Conservation (phyloP, 208 protist species). For the Wallacemonas sp. region DNA sequence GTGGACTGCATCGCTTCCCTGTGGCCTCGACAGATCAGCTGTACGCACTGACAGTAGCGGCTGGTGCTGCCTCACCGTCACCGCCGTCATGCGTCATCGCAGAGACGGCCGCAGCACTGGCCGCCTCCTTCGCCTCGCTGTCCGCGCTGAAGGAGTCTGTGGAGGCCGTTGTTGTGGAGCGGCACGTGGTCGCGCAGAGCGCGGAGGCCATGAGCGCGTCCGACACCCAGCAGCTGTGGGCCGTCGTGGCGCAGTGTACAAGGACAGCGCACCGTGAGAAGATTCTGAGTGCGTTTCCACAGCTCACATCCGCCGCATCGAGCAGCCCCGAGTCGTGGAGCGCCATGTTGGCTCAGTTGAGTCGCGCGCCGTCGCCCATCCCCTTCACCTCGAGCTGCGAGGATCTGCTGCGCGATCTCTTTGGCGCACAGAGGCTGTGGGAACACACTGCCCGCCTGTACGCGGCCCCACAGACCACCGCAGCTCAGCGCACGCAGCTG, state of each 20-base stretch:
- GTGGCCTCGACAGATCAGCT: conserved; percentile 11
- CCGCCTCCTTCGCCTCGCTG: background rate
- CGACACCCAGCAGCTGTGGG: conserved; percentile 44
- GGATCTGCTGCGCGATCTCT: conserved; percentile 35
- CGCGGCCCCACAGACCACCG: background rate
- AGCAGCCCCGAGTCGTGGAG: conserved; percentile 38
- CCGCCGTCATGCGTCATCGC: too few relatives aligned
- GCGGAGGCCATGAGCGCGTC: conserved; percentile 20
- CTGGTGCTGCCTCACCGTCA: background rate
- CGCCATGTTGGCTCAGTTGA: conserved; percentile 22
- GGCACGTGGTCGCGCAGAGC: conserved; percentile 19
- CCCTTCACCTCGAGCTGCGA: conserved; percentile 10
- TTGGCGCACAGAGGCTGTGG: conserved; percentile 21
- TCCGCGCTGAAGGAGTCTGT: conserved; percentile 24
- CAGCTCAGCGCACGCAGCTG: conserved; percentile 19
- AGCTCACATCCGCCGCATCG: conserved; percentile 26
- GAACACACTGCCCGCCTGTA: background rate
- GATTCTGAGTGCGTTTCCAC: conserved; percentile 40
- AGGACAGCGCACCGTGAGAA: conserved; percentile 36
- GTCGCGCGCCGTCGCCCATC: background rate
- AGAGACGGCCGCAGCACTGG: background rate
- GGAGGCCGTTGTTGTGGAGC: conserved; percentile 26
- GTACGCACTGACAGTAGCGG: background rate
- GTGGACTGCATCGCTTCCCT: conserved; percentile 51
- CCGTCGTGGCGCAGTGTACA: conserved; percentile 28